Conservation (phyloP, 192 early-diverging fungal genomes). For the Rhizophagus prolifer region DNA sequence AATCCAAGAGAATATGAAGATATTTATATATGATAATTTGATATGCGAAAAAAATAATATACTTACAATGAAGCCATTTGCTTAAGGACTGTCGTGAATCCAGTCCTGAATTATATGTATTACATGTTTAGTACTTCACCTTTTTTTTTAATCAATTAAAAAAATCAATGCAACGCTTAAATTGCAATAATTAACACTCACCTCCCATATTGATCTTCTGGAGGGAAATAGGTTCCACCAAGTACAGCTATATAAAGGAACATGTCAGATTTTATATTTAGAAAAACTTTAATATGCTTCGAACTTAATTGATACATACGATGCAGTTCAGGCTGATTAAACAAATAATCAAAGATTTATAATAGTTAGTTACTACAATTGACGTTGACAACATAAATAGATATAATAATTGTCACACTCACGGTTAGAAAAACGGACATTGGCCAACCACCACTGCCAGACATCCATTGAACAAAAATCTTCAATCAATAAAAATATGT, state of each 20-base stretch:
- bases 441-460: constrained; percentile 70
- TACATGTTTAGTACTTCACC: no score
- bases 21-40: not conserved
- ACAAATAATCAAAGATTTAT: not conserved
- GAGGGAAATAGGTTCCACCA: constrained; percentile 49
- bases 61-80: constrained; percentile 32
- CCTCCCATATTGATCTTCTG: constrained; percentile 39
- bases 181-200: not conserved
- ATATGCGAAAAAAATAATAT: not conserved
- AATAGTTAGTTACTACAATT: not conserved
- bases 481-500: constrained; percentile 7
- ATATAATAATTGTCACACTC: constrained; percentile 35
- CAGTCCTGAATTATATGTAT: constrained; percentile 27
- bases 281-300: no score
- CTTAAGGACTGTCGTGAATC: constrained; percentile 39
- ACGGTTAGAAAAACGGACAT: constrained; percentile 66
- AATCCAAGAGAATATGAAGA: not conserved
- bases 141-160: not conserved
- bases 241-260: constrained; percentile 35
- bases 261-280: no score
- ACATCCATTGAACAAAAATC: constrained; percentile 57
- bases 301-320: constrained; percentile 24
- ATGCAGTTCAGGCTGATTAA: constrained; percentile 30
- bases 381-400: constrained; percentile 37
- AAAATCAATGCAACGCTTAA: not conserved